phyloP scores from a whole-genome alignment of 257 asterid species.

The Jaltomata sinuosa region DNA sequence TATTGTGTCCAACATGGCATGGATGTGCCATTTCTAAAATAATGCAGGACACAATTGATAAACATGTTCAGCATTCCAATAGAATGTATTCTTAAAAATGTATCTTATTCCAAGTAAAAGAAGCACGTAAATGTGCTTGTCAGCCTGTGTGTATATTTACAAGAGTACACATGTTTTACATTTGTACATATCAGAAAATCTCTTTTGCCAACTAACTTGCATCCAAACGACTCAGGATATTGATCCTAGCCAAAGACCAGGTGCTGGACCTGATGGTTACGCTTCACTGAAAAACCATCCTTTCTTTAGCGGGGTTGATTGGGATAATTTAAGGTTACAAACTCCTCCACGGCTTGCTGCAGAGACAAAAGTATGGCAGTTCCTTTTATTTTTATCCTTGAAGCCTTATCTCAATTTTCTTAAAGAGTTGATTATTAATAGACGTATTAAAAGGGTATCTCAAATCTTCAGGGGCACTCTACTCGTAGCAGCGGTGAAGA shows the following conservation, averaged over 20 bases:
- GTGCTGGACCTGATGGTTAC: constrained; percentile 85
- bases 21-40: background rate
- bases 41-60: background rate
- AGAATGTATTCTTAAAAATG: background rate
- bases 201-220: background rate
- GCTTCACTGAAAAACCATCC: constrained; percentile 70
- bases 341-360: constrained; percentile 71
- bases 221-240: constrained; percentile 41
- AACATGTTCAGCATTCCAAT: background rate
- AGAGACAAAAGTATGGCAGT: constrained; percentile 52
- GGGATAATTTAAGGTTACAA: constrained; percentile 63
- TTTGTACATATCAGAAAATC: background rate
- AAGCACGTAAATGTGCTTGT: background rate
- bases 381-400: background rate
- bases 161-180: background rate
- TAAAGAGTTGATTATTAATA: background rate
- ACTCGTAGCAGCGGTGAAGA: constrained; percentile 27
- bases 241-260: constrained; percentile 94
- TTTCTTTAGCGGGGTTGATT: constrained; percentile 72
- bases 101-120: background rate
- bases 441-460: background rate
- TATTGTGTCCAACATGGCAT: background rate
- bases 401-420: background rate
- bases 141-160: background rate
- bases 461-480: constrained; percentile 3